Evolutionary conservation across 2,329 filamentous ascomycete genomes (phyloP).

Genomic region (Clathrospora elynae): DNA sequence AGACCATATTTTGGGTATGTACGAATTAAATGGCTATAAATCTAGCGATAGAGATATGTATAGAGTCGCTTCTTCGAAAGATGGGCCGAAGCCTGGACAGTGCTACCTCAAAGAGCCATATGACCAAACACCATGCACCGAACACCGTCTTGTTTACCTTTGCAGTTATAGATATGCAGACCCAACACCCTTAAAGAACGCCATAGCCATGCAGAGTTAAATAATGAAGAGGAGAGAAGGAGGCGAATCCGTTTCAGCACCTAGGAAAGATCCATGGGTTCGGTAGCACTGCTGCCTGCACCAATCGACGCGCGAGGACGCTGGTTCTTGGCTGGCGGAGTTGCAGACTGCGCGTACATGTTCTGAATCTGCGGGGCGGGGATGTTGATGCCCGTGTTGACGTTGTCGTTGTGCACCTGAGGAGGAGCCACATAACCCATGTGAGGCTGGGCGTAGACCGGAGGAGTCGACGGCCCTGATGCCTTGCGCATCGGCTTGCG

Average conservation of each 20-base stretch:
- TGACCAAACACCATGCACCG: background rate
- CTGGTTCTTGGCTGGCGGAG: slow-evolving; percentile 10
- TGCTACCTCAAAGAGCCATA: background rate
- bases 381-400: slow-evolving; percentile 30
- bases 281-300: slow-evolving; percentile 6
- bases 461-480: slow-evolving; percentile 25
- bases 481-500: slow-evolving; percentile 28
- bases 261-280: slow-evolving; percentile 18
- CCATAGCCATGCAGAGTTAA: slow-evolving; percentile 14
- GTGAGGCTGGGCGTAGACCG: slow-evolving; percentile 19
- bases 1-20: background rate
- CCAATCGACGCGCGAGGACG: slow-evolving; percentile 9
- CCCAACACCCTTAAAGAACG: slow-evolving; percentile 3
- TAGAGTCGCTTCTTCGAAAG: background rate
- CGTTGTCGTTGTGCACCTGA: slow-evolving; percentile 19
- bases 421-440: slow-evolving; percentile 31
- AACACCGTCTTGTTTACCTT: slow-evolving; percentile 6
- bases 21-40: background rate
- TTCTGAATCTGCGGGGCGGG: slow-evolving; percentile 19
- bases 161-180: background rate
- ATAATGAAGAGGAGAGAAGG: background rate
- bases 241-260: too few relatives aligned
- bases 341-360: slow-evolving; percentile 14
- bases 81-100: background rate
- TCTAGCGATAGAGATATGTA: slow-evolving; percentile 2